phyloP scores from a whole-genome alignment of 202 grass and related monocot species.

The Panicum hallii region DNA sequence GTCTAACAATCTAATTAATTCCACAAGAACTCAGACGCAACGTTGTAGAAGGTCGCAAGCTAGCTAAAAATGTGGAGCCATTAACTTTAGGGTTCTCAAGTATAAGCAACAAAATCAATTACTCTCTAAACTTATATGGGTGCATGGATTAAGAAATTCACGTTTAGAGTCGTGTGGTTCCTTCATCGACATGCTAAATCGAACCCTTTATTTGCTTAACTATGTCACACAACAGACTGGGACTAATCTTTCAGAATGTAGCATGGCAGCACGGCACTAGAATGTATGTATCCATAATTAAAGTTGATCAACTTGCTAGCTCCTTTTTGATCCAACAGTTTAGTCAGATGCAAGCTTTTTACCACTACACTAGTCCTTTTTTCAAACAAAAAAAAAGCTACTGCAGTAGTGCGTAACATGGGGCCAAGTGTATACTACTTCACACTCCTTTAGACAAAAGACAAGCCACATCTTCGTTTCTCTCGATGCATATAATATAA shows the following conservation, averaged over 20 bases:
- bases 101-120: too few species aligned
- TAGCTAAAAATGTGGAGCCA: neutral
- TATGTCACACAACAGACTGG: neutral
- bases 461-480: neutral
- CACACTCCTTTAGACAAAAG: neutral
- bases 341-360: neutral
- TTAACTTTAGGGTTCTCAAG: too few species aligned
- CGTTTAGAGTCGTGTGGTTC: neutral
- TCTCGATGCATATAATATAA: neutral
- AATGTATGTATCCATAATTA: neutral
- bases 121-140: too few species aligned
- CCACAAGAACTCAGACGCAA: neutral
- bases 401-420: neutral
- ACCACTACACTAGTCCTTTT: neutral
- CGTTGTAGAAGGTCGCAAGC: neutral
- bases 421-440: neutral
- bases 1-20: neutral
- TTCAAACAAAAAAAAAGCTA: too few species aligned
- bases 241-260: neutral
- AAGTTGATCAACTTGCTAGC: neutral
- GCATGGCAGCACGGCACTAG: neutral
- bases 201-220: neutral
- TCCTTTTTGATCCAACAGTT: neutral
- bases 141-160: too few species aligned
- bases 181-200: neutral